phyloP scores from a whole-genome alignment of 169 alveolate species.

The Cryptosporidium felis region DNA sequence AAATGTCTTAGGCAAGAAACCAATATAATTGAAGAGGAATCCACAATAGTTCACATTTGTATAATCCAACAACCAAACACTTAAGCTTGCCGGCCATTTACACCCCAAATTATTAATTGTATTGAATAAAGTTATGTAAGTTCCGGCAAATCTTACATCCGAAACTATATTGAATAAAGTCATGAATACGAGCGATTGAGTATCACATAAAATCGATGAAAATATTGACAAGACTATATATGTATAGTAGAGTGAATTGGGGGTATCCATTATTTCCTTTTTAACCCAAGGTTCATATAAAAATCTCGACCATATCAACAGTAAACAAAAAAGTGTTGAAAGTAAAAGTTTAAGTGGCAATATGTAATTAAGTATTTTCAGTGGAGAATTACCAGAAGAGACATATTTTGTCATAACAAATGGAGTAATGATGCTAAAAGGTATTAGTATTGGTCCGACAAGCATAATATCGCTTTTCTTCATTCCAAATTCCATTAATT shows the following conservation, averaged over 20 bases:
- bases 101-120: constrained; percentile 82
- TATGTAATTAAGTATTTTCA: constrained; percentile 68
- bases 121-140: constrained; percentile 86
- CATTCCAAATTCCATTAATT: constrained; percentile 65
- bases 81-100: constrained; percentile 69
- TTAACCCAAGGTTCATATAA: constrained; percentile 71
- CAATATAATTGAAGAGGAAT: not conserved
- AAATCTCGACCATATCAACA: constrained; percentile 72
- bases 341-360: not conserved
- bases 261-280: constrained; percentile 71
- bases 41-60: constrained; percentile 72
- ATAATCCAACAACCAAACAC: constrained; percentile 75
- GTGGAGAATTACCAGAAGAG: constrained; percentile 70
- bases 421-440: constrained; percentile 75
- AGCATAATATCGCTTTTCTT: constrained; percentile 71
- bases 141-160: constrained; percentile 85
- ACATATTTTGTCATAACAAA: constrained; percentile 72
- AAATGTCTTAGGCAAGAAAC: not conserved
- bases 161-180: constrained; percentile 80
- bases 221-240: constrained; percentile 40
- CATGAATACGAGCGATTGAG: constrained; percentile 74
- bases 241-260: constrained; percentile 1
- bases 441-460: constrained; percentile 68
- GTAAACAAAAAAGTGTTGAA: constrained; percentile 60
- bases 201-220: constrained; percentile 35